These are phyloP conservation scores for Cyclocybe cylindracea DNA, from an alignment of 768 basidiomycete genomes.

Conservation along the genomic window DNA sequence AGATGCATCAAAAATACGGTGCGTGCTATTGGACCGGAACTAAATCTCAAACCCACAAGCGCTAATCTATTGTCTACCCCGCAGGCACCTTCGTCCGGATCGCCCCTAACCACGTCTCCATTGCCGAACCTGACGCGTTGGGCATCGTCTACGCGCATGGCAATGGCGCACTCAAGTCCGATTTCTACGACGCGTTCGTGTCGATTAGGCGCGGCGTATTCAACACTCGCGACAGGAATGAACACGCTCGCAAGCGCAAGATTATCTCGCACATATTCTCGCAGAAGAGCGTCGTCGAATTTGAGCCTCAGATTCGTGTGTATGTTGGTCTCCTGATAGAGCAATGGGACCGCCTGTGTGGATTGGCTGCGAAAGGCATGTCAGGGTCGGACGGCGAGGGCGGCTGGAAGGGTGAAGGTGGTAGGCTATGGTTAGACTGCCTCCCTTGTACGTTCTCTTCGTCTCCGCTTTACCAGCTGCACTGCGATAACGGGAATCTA, in stretches of 20 bases:
- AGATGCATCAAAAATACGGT: slow-evolving; percentile 77
- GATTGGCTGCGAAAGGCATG: slow-evolving; percentile 52
- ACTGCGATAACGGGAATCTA: slow-evolving; percentile 7
- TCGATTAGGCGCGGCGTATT: slow-evolving; percentile 73
- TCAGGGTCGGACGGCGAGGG: slow-evolving; percentile 65
- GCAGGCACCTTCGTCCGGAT: slow-evolving; percentile 68
- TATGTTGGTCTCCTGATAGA: slow-evolving; percentile 60
- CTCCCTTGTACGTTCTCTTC: slow-evolving; percentile 60
- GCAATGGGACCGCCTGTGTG: slow-evolving; percentile 78
- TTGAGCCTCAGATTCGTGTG: slow-evolving; percentile 74
- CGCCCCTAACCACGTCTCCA: slow-evolving; percentile 76
- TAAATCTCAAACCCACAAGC: not conserved
- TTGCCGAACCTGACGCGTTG: slow-evolving; percentile 79
- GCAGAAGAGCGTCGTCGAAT: slow-evolving; percentile 83
- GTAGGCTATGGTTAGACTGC: slow-evolving; percentile 72
- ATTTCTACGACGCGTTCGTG: slow-evolving; percentile 82
- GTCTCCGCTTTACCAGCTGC: not conserved
- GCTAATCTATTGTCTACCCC: not conserved
- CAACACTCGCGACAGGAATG: slow-evolving; percentile 74
- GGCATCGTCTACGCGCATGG: slow-evolving; percentile 78
- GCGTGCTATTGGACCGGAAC: slow-evolving; percentile 11
- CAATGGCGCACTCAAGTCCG: slow-evolving; percentile 77
- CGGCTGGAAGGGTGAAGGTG: slow-evolving; percentile 61
- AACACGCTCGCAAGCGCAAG: slow-evolving; percentile 90
- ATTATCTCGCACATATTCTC: slow-evolving; percentile 86